Percentiles rank a stretch among this genome's conserved stretches.
Evolutionary conservation across 1,284 basidiomycete genomes (phyloP).

Genomic region (Pisolithus thermaeus): DNA sequence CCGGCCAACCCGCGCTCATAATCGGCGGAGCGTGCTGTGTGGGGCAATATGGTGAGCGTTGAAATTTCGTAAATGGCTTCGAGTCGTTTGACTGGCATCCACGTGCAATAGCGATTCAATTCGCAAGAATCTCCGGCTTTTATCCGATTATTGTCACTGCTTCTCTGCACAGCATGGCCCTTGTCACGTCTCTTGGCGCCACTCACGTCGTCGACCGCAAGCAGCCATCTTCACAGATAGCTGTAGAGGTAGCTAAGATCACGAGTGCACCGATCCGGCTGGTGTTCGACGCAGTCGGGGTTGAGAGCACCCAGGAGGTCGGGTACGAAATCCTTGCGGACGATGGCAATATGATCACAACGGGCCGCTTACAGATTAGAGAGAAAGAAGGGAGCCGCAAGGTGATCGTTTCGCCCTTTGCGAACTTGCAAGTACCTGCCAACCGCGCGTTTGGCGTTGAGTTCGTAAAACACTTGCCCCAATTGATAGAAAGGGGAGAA

Average conservation of each 20-base stretch:
- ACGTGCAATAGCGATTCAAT: slow-evolving; percentile 25
- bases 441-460: background rate
- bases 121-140: slow-evolving; percentile 27
- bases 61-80: background rate
- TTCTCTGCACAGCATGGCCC: slow-evolving; percentile 25
- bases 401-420: slow-evolving; percentile 7
- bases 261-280: slow-evolving; percentile 11
- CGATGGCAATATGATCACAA: slow-evolving; percentile 14
- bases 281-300: slow-evolving; percentile 13
- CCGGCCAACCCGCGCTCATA: slow-evolving; percentile 27
- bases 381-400: slow-evolving; percentile 15
- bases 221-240: slow-evolving; percentile 6
- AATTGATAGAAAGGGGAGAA: slow-evolving; percentile 16
- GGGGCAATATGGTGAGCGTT: slow-evolving; percentile 30
- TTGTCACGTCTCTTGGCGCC: slow-evolving; percentile 31
- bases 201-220: slow-evolving; percentile 26
- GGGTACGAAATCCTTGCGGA: slow-evolving; percentile 18
- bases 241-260: slow-evolving; percentile 3
- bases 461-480: slow-evolving; percentile 12
- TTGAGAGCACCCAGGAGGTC: slow-evolving; percentile 15
- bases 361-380: background rate
- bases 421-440: slow-evolving; percentile 5
- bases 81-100: background rate
- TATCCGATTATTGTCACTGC: slow-evolving; percentile 29
- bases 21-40: slow-evolving; percentile 32